Base-by-base conservation (phyloP, 2,329 filamentous ascomycete genomes). In the Cladosporium cucumerinum region DNA sequence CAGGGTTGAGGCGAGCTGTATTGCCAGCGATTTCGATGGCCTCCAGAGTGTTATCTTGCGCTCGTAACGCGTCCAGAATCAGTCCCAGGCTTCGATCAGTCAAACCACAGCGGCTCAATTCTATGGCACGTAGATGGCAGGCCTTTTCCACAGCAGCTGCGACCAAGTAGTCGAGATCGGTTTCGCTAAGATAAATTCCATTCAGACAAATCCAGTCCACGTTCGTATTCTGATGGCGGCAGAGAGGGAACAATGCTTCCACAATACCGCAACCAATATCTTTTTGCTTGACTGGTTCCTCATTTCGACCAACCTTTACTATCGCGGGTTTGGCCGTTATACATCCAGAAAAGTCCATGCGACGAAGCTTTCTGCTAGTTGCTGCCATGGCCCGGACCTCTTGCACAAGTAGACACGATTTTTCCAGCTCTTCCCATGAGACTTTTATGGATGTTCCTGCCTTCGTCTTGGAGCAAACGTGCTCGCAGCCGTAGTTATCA, bases 151-250 rank as follows among this genome's bases (percentile, higher is more conserved):
- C 87, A 11, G 88, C 86, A n/a, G 88, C 87, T 68, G 87, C 87
- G 52, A 90, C 86, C 54, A 89, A 71, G 69, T 85, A 85, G 67
- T 91, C 89, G 61, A 91, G 78, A 75, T 91, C 89, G 0, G 86
- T 86, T 62, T 91, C 89, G 48, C 87, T 87, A n/a, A 91, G 82
- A 66, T 85, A 83, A 66, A 91, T 88, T 14, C 87, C 87, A 66
- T 87, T 90, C 65, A 91, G 76, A 25, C 85, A 82, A 61, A 91
- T 84, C 88, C 89, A 91, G 72, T 89, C 87, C 21, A 91, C 85
- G 70, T 87, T 89, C 0, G 89, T 91, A 26, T 87, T 81, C 69
- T 89, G 85, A 66, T 85, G 84, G 67, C 86, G 86, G 75, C 87
- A 90, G 6, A 91, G 78, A 1, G 88, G 87, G 69, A 89, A 87